Evolutionary conservation across 305 asterid species (phyloP).

Genomic region (Solanum hybrid): DNA sequence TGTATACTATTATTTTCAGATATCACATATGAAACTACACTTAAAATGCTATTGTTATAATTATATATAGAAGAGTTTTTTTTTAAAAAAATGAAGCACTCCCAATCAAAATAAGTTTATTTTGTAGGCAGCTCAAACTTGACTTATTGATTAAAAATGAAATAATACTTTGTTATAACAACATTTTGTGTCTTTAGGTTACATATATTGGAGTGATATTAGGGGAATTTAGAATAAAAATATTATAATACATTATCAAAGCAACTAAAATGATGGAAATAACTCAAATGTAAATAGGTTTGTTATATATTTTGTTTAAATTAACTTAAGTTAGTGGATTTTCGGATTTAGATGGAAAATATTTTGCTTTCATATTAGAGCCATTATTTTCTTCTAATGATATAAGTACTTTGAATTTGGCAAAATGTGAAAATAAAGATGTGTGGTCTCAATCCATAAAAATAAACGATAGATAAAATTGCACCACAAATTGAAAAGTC

Average conservation of each 20-base stretch:
- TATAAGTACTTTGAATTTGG: not conserved
- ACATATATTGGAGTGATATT: not conserved
- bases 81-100: not conserved
- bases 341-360: not conserved
- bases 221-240: not conserved
- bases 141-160: not conserved
- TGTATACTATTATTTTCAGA: not conserved
- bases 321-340: not conserved
- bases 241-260: not conserved
- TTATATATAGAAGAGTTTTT: not conserved
- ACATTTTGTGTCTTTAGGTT: too few relatives aligned
- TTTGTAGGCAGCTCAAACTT: not conserved
- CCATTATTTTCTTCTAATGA: too few relatives aligned
- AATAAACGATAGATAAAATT: too few relatives aligned
- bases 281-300: not conserved
- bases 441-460: not conserved
- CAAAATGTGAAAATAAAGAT: not conserved
- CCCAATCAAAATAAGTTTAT: too few relatives aligned
- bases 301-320: not conserved
- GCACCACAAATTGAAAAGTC: not conserved
- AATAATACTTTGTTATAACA: too few relatives aligned
- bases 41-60: not conserved
- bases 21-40: fast-evolving
- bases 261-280: not conserved
- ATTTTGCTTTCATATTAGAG: not conserved